Base-by-base conservation (phyloP, 2,329 filamentous ascomycete genomes). In the Harringtonia aguacate region DNA sequence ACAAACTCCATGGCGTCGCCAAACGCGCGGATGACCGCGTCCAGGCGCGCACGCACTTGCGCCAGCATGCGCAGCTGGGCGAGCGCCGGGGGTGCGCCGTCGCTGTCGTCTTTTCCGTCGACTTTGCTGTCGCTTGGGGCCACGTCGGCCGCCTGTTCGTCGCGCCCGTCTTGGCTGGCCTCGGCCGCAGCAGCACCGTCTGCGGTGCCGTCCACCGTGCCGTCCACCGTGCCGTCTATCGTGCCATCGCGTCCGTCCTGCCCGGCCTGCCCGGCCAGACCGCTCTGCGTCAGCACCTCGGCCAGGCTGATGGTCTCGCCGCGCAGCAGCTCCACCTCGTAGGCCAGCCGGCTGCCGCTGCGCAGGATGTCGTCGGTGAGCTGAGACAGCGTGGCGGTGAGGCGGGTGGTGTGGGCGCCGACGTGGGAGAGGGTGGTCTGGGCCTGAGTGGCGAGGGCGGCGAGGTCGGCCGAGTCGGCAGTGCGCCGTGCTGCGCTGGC, bases 1-100 rank as follows among this genome's bases (percentile, higher is more conserved):
- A 86, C 84, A 73, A 94, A 97, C 54, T 94, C 84, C 86, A 97
- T 95, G 28, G 92, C 90, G 54, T 94, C 84, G 34, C 89, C 90
- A 60, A 98, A 98, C 1, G 82, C 84, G 60, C 86, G 84, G 56
- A 97, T 88, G 21, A 97, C 89, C 2, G 80, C 75, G 51, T 97
- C 89, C 15, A 98, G 73, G n/a, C 88, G 83, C 2, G 77, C 67
- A 41, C 89, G 84, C 24, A 97, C 87, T 35, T 84, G 74, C 4
- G 84, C 86, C 31, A 98, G 71, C 14, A 84, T 94, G 53, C 86
- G 84, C 44, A 98, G 72, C 52, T 88, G 82, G 41, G 75, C 74
- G 51, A 95, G 82, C 61, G 83, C 86, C 28, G 71, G 66, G 2
- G 83, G 84, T 46, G 83, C 77, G 27, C 64, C 51, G 34, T 4